Evolutionary conservation across 352 stramenopile genomes (phyloP).

Genomic region (Globisporangium alternatum): DNA sequence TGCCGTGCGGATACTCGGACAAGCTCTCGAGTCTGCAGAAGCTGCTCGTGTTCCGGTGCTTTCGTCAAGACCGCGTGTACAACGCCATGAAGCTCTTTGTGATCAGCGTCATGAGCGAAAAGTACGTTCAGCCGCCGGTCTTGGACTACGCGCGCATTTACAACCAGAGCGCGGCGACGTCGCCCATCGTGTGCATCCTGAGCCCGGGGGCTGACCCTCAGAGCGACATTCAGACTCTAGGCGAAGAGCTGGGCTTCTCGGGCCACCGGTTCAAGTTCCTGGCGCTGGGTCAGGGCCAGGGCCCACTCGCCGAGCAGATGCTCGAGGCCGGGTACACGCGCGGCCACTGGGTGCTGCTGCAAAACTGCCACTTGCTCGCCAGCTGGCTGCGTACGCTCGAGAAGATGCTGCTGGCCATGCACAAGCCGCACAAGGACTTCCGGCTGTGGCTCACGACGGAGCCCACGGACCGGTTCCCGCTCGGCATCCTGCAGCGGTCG

Average conservation of each 20-base stretch:
- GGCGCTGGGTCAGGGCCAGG: slow-evolving; percentile 93
- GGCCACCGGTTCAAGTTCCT: slow-evolving; percentile 92
- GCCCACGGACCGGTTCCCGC: slow-evolving; percentile 92
- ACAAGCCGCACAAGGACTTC: slow-evolving; percentile 93
- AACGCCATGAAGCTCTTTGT: slow-evolving; percentile 96
- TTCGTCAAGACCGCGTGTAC: slow-evolving; percentile 94
- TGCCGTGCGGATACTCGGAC: slow-evolving; percentile 81
- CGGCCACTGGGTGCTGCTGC: slow-evolving; percentile 91
- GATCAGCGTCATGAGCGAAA: slow-evolving; percentile 88
- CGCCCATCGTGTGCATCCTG: slow-evolving; percentile 95
- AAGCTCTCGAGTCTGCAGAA: slow-evolving; percentile 87
- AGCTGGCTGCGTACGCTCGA: slow-evolving; percentile 93
- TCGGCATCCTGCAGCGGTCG: slow-evolving; percentile 93
- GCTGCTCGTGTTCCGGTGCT: slow-evolving; percentile 92
- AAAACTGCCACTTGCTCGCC: slow-evolving; percentile 95
- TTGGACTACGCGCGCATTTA: slow-evolving; percentile 94
- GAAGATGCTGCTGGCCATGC: slow-evolving; percentile 90
- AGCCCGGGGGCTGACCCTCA: slow-evolving; percentile 93
- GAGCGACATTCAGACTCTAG: slow-evolving; percentile 92
- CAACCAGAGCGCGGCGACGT: slow-evolving; percentile 76
- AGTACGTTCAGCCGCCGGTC: slow-evolving; percentile 94
- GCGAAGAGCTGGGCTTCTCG: slow-evolving; percentile 90
- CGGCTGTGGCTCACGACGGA: slow-evolving; percentile 95
- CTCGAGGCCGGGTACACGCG: slow-evolving; percentile 86
- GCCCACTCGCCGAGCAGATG: slow-evolving; percentile 92